Conservation (phyloP, 202 grass and related monocot genomes). For the Cymbopogon flexuosus region DNA sequence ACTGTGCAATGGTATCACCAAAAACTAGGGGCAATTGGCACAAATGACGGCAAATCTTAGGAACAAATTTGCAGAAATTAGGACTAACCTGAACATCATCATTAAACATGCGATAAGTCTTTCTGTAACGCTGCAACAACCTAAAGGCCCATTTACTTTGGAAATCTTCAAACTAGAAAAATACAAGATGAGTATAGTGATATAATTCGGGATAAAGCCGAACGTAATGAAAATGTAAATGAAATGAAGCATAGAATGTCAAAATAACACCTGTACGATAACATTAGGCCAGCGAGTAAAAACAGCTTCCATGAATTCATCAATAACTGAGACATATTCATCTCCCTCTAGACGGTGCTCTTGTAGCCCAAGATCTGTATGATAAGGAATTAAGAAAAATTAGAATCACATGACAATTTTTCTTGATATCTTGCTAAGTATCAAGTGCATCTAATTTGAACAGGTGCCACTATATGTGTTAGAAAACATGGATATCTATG, state of each 20-base stretch:
- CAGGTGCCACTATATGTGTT: background rate
- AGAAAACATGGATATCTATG: background rate
- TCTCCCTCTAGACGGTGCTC: slow-evolving; percentile 92
- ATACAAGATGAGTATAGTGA: slow-evolving; percentile 17
- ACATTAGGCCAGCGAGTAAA: slow-evolving; percentile 97
- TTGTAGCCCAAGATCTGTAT: slow-evolving; percentile 84
- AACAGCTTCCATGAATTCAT: slow-evolving; percentile 99
- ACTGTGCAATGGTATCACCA: background rate
- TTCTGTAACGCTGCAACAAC: slow-evolving; percentile 90
- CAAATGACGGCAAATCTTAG: background rate
- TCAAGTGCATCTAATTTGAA: slow-evolving; percentile 26
- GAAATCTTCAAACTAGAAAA: slow-evolving; percentile 93
- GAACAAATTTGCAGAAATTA: slow-evolving; percentile 15
- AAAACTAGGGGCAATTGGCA: background rate
- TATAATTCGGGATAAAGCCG: slow-evolving; percentile 16
- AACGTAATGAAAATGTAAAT: background rate
- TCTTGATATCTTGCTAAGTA: slow-evolving; percentile 1
- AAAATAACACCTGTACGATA: slow-evolving; percentile 81
- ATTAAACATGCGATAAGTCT: slow-evolving; percentile 96
- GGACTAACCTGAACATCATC: slow-evolving; percentile 91
- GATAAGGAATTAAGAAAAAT: slow-evolving; percentile 29
- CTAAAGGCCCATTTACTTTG: slow-evolving; percentile 99
- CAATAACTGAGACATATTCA: slow-evolving; percentile 86
- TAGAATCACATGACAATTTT: slow-evolving; percentile 19
- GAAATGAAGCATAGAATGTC: background rate